Evolutionary conservation across 2,329 filamentous ascomycete genomes (phyloP), one percentile per base, ranked within the genome.

Genomic region (Tolypocladium album): DNA sequence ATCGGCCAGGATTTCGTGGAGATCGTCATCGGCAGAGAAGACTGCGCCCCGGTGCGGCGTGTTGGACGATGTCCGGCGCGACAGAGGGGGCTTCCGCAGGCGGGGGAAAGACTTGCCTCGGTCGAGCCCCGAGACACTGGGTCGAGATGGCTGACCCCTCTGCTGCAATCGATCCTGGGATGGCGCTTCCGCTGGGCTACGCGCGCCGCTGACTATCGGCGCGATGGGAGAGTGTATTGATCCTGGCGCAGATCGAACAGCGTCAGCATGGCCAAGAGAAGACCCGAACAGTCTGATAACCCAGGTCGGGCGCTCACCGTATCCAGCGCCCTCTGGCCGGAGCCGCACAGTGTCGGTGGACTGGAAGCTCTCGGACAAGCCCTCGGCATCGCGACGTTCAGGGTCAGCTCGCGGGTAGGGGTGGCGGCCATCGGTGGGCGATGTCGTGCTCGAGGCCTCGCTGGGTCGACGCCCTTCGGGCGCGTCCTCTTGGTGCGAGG

Each of bases 11-110:
- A 96, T 85, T 73, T 97, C 93, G 64, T 85, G 82, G 31, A 86
- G 79, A 69, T 91, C 92, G 71, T 97, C 93, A 70, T 97, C 92
- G 56, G 90, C 90, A 0, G 92, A 97, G 75, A 96, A 97, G 62
- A 93, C 81, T 63, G 89, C 89, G 38, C 92, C 90, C 59, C 90
- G 88, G 70, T 93, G 85, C 3, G 91, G 92, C 47, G 85, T 85
- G 60, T 83, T 89, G 31, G 90, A 91, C 1, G 90, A 93, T 61
- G 87, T 80, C 62, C 91, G 87, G 66, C 90, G 87, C 61, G 83
- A 73, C 73, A 93, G 83, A 13, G 82, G 76, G 22, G 91, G 91
- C 71, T 93, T 95, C 71, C 84, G 86, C 17, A 86, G 79, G 64
- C 82, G 79, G 31, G 74, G 66, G 38, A 70, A 71, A 55, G 75